Evolutionary conservation across 176 grass and related monocot genomes (phyloP).

Genomic region (Carex scoparia): DNA sequence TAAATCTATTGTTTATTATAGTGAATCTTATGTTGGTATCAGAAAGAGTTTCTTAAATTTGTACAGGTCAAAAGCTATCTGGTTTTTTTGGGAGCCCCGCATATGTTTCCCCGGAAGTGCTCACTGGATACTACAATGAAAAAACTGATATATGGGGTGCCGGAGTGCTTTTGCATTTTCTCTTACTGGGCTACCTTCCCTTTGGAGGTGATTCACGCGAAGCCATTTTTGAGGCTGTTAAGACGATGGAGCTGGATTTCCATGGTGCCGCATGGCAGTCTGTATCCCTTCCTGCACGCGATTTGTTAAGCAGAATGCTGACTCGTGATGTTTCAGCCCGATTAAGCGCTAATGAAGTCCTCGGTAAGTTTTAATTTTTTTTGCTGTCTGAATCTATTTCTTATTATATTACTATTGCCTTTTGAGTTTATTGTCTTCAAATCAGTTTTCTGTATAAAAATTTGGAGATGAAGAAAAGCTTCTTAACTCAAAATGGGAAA

Average conservation of each 20-base stretch:
- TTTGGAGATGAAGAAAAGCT: neutral
- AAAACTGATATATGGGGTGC: conserved; percentile 90
- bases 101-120: conserved; percentile 94
- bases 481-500: neutral
- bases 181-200: conserved; percentile 77
- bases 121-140: conserved; percentile 74
- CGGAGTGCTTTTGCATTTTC: conserved; percentile 78
- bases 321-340: conserved; percentile 66
- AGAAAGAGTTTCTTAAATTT: neutral
- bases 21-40: neutral
- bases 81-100: conserved; percentile 88
- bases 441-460: neutral
- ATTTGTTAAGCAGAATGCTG: conserved; percentile 78
- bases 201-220: conserved; percentile 70
- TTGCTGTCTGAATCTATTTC: neutral
- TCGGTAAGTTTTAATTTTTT: conserved; percentile 41
- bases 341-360: conserved; percentile 60
- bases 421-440: neutral
- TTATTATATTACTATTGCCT: neutral
- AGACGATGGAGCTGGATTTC: conserved; percentile 74
- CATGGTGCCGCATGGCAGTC: conserved; percentile 45
- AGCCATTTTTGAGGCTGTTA: conserved; percentile 80
- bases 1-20: neutral
- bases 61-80: conserved; percentile 79
- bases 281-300: conserved; percentile 55